Conservation (phyloP, 805 yeast genomes). For the Lipomyces spencermartinsiae region DNA sequence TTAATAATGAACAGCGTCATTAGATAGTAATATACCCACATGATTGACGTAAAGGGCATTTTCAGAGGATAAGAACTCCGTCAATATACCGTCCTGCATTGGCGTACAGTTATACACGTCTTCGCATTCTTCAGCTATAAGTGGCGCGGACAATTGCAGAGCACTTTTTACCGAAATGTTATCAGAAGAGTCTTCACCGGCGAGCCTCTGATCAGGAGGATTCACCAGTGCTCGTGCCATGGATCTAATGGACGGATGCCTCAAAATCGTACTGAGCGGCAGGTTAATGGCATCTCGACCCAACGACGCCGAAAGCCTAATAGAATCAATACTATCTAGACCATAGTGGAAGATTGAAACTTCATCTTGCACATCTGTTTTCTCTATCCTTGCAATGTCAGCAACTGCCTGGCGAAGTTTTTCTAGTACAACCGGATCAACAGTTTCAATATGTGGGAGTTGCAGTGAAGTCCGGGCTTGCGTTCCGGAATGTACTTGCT, state of each 20-base stretch:
- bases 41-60: constrained; percentile 28
- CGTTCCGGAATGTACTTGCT: background rate
- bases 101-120: constrained; percentile 38
- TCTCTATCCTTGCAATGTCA: constrained; percentile 10
- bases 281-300: constrained; percentile 14
- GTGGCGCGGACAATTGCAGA: background rate
- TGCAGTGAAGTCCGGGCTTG: background rate
- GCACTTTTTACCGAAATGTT: background rate
- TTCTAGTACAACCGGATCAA: background rate
- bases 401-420: constrained; percentile 14
- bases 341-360: constrained; percentile 37
- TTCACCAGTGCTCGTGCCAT: constrained; percentile 15
- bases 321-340: constrained; percentile 41
- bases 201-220: background rate
- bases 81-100: constrained; percentile 39
- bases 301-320: constrained; percentile 32
- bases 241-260: constrained; percentile 22
- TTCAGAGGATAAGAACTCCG: constrained; percentile 22
- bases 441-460: background rate
- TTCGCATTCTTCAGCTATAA: constrained; percentile 5
- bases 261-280: constrained; percentile 29
- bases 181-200: background rate
- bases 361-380: background rate
- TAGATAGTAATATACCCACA: constrained; percentile 17
- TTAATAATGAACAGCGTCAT: background rate